These are phyloP conservation scores for Pontederia paniculata DNA, from an alignment of 176 grass and related monocot genomes.

Conservation along the genomic window DNA sequence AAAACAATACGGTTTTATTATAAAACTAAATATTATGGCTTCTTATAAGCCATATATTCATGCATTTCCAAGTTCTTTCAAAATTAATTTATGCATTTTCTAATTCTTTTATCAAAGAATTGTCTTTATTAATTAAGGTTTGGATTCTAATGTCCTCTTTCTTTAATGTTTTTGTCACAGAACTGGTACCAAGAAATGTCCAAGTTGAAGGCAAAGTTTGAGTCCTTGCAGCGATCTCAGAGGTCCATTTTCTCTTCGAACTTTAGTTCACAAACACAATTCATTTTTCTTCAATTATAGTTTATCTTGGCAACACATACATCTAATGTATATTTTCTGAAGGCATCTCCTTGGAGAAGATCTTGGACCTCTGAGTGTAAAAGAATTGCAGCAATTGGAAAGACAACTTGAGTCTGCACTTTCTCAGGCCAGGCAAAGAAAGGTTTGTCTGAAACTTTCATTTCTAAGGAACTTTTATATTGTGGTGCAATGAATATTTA, in stretches of 20 bases:
- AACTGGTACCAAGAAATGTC: slow-evolving; percentile 91
- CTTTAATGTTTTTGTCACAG: slow-evolving; percentile 15
- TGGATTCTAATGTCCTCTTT: background rate
- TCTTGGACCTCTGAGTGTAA: slow-evolving; percentile 80
- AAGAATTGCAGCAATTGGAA: slow-evolving; percentile 89
- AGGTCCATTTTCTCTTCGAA: slow-evolving; percentile 27
- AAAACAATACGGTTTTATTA: too few relatives aligned
- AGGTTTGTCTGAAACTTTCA: slow-evolving; percentile 22
- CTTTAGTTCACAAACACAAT: background rate
- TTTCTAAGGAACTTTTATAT: background rate
- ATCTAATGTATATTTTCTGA: background rate
- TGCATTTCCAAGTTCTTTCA: too few relatives aligned
- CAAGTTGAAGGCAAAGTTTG: slow-evolving; percentile 81
- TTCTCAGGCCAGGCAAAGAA: slow-evolving; percentile 70
- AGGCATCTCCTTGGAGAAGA: slow-evolving; percentile 99
- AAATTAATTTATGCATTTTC: too few relatives aligned
- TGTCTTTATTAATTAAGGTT: too few relatives aligned
- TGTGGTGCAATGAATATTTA: too few relatives aligned
- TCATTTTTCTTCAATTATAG: background rate
- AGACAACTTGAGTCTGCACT: slow-evolving; percentile 83
- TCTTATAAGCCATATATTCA: too few relatives aligned
- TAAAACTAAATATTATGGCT: too few relatives aligned
- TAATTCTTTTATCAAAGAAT: too few relatives aligned
- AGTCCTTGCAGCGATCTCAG: slow-evolving; percentile 75
- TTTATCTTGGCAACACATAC: background rate